Base-by-base conservation (phyloP, 345 rosid species). In the Dovyalis caffra region DNA sequence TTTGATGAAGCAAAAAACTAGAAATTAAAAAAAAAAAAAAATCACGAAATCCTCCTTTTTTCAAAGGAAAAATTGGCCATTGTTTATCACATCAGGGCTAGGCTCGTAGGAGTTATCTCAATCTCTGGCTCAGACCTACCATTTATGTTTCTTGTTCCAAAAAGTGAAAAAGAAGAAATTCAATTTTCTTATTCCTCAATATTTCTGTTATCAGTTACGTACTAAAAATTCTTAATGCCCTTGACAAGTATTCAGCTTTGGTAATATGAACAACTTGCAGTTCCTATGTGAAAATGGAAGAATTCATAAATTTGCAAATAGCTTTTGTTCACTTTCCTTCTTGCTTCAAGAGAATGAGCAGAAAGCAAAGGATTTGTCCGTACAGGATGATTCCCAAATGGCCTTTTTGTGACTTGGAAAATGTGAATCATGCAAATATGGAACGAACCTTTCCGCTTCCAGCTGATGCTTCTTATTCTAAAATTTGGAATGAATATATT, bases 211-310 rank as follows among this genome's bases (percentile, higher is more conserved):
- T 56, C 61, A 57, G 9, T 79, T 74, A 69, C 74, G 43, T 67
- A 53, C 38, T 57, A 62, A 58, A 29, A 70, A 69, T 74, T 71
- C 9, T 53, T 75, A 51, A 32, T 72, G 64, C 26, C 88, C 95
- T 90, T 90, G 76, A 90, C 87, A 34, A 79, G 51, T 58, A 45
- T 81, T 64, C 83, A 90, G 95, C 74, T 87, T 83, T 82, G 89
- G 88, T 74, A 90, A 88, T 79, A 72, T 88, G 85, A 87, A 80
- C 83, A 90, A 85, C 82, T 77, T 90, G 87, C 95, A 87, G 77
- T 90, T 88, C 78, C 83, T 90, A 43, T 90, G 87, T 70, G 95
- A 90, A 80, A 87, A 88, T 74, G 95, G 92, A 73, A 86, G 92
- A 80, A 87, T 87, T 72, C 90, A 90, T 49, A 90, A 90, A 81